These are phyloP conservation scores for Mycena kentingensis DNA, from an alignment of 768 basidiomycete genomes.

Conservation along the genomic window DNA sequence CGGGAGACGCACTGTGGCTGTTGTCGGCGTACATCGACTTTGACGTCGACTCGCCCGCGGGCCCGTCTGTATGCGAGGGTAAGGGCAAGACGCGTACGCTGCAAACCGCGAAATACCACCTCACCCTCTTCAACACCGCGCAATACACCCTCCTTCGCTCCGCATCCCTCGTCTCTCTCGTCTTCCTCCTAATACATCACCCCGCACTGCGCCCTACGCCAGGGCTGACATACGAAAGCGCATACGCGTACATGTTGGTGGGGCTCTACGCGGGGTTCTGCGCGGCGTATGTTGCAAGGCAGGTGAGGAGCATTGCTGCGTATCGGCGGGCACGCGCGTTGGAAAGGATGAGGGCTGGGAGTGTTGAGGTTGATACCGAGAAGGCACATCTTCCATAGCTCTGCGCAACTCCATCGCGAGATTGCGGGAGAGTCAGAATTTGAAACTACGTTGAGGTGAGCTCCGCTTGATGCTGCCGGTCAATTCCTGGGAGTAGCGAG, in stretches of 20 bases:
- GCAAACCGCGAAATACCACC: conserved; percentile 10
- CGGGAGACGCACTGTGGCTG: conserved; percentile 24
- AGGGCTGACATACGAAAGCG: conserved; percentile 10
- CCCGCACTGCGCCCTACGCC: conserved; percentile 7
- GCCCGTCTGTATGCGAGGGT: background rate
- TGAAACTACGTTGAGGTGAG: too few species aligned
- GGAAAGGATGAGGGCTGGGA: too few species aligned
- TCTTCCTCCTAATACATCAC: conserved; percentile 15
- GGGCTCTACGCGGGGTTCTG: conserved; percentile 18
- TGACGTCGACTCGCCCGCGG: background rate
- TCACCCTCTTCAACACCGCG: conserved; percentile 16
- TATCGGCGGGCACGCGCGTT: background rate
- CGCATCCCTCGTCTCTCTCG: conserved; percentile 4
- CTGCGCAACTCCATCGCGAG: too few species aligned
- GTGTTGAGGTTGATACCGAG: too few species aligned
- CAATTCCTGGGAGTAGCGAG: too few species aligned
- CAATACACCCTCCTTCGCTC: conserved; percentile 20
- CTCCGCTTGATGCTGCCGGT: too few species aligned
- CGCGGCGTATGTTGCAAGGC: conserved; percentile 16
- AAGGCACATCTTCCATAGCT: too few species aligned
- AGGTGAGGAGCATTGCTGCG: conserved; percentile 9
- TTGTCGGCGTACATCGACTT: conserved; percentile 22
- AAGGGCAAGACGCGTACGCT: background rate
- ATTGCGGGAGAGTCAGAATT: too few species aligned
- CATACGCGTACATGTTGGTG: conserved; percentile 7